A percentile compares a stretch with the other conserved stretches of the same genome.
Conservation (phyloP, 169 alveolate genomes). For the Ichthyophthirius multifiliis region DNA sequence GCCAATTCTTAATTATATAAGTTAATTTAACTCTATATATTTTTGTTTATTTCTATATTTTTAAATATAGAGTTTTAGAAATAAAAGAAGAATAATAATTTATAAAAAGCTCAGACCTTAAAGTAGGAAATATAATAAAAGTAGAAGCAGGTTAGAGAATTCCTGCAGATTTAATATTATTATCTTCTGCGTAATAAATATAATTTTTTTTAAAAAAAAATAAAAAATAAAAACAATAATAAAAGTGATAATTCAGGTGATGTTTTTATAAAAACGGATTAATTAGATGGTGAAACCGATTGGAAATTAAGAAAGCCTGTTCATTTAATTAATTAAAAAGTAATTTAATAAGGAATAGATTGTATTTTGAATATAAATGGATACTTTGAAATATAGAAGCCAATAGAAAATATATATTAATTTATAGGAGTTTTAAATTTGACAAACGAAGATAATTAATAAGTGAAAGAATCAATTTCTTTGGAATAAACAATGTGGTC, state of each 20-base stretch:
- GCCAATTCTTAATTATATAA: slow-evolving; percentile 43
- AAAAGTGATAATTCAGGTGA: slow-evolving; percentile 33
- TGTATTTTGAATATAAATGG: slow-evolving; percentile 10
- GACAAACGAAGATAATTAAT: neutral
- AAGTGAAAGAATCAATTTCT: slow-evolving; percentile 60
- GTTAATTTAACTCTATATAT: neutral
- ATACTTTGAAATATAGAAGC: slow-evolving; percentile 16
- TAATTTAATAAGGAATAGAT: neutral
- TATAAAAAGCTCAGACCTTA: slow-evolving; percentile 32
- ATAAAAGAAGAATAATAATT: neutral
- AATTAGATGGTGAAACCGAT: slow-evolving; percentile 64
- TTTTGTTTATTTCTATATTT: neutral
- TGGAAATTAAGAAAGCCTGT: slow-evolving; percentile 61
- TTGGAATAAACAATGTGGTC: slow-evolving; percentile 97
- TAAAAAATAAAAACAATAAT: neutral
- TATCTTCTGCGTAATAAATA: slow-evolving; percentile 30
- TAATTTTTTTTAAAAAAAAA: neutral
- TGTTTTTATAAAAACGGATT: slow-evolving; percentile 53
- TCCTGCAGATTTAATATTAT: slow-evolving; percentile 64
- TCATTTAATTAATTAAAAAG: slow-evolving; percentile 19
- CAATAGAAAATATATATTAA: slow-evolving; percentile 29
- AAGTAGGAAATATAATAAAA: slow-evolving; percentile 57
- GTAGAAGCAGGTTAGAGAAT: slow-evolving; percentile 44
- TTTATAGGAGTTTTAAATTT: slow-evolving; percentile 41
- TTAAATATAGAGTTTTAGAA: neutral